Conservation (phyloP, 768 basidiomycete species). For the Leccinum sublutescens region DNA sequence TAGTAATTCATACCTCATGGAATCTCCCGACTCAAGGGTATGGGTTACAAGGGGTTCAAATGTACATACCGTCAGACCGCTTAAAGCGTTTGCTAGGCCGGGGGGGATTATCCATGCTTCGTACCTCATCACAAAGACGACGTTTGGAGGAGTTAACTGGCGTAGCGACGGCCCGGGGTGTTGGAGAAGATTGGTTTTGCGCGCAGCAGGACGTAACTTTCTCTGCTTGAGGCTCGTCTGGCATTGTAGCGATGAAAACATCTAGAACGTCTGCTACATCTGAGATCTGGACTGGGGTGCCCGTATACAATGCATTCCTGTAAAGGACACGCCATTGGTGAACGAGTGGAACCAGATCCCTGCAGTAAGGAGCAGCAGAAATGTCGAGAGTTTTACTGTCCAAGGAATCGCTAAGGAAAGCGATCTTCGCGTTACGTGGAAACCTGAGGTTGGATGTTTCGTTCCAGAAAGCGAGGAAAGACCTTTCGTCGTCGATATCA, state of each 20-base stretch:
- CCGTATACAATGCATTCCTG: neutral
- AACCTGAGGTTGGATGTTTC: neutral
- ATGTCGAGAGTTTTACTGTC: neutral
- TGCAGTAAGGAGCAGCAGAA: neutral
- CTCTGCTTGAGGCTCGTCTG: neutral
- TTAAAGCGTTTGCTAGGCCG: neutral
- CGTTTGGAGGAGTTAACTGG: neutral
- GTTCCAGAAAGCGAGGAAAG: neutral
- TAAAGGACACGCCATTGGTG: neutral
- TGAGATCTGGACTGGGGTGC: neutral
- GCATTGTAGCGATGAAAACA: neutral
- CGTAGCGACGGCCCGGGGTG: no score
- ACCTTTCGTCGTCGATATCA: neutral
- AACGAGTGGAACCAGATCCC: neutral
- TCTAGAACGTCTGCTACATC: neutral
- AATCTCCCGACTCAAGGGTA: no score
- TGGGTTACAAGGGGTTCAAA: no score
- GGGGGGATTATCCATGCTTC: neutral
- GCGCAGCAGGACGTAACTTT: neutral
- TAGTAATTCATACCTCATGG: no score
- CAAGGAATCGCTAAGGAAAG: no score
- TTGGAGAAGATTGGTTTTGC: no score
- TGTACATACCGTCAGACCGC: no score
- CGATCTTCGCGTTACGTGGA: neutral
- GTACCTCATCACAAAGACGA: neutral